Evolutionary conservation across 2,329 filamentous ascomycete species (phyloP).

Genomic region (Neofusicoccum cordaticola): DNA sequence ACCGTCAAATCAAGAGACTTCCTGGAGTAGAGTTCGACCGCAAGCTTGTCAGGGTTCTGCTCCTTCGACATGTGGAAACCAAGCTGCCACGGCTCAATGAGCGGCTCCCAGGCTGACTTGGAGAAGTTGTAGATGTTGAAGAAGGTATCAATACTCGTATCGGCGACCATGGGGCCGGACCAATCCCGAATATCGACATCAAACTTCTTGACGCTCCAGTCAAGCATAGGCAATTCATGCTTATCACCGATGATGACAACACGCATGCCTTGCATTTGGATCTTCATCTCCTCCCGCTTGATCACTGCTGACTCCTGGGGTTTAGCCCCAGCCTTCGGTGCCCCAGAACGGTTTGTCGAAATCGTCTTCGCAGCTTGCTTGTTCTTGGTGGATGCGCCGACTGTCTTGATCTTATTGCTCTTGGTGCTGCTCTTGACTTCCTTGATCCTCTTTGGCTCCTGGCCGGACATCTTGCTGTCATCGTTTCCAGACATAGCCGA

Average conservation of each 20-base stretch:
- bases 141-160: constrained; percentile 89
- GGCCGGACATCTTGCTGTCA: constrained; percentile 46
- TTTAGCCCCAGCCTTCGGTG: constrained; percentile 57
- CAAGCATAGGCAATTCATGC: constrained; percentile 91
- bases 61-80: constrained; percentile 84
- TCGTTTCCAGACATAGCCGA: constrained; percentile 72
- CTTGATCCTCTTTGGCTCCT: constrained; percentile 56
- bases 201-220: constrained; percentile 90
- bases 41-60: constrained; percentile 69
- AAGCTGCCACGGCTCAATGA: constrained; percentile 95
- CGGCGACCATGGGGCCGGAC: constrained; percentile 82
- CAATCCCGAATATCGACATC: constrained; percentile 83
- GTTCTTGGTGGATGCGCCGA: constrained; percentile 41
- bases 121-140: constrained; percentile 99
- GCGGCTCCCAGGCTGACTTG: constrained; percentile 95
- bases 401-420: constrained; percentile 45
- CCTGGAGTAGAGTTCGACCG: constrained; percentile 81
- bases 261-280: constrained; percentile 81
- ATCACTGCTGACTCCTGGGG: constrained; percentile 54
- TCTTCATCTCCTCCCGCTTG: constrained; percentile 76
- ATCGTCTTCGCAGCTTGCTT: constrained; percentile 45
- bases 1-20: constrained; percentile 90
- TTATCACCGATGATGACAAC: constrained; percentile 93
- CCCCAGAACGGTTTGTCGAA: constrained; percentile 40
- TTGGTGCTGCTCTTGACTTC: constrained; percentile 46